Base-by-base conservation (phyloP, 2,329 filamentous ascomycete species). In the Monosporascus cannonballus region DNA sequence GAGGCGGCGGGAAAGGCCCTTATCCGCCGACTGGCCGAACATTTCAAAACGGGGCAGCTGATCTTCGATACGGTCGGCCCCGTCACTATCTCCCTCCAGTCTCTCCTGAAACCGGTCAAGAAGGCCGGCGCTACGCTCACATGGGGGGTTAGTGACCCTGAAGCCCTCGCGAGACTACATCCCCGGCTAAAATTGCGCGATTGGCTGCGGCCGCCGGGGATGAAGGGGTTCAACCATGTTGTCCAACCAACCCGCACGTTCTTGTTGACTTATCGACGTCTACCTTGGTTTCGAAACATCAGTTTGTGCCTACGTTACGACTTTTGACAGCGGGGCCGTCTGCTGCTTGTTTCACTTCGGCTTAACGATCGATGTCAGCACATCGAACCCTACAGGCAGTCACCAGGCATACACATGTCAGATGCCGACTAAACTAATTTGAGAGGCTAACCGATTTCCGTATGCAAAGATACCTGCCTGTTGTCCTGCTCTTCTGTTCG, bases 31-130 rank as follows among this genome's bases (percentile, higher is more conserved):
- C 51, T 69, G 1, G 59, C 61, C 27, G 54, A 59, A 24, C 59
- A 57, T 20, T 65, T 70, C 51, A 54, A 56, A 4, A 51, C 58
- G 3, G 64, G 61, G 4, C 60, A 68, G 45, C 52, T 67, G n/a
- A 54, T 66, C 38, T 59, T 66, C 25, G 65, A 67, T 39, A 57
- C 49, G 18, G 56, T 65, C 48, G 58, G 54, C 22, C 30, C 60
- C 3, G 20, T 54, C 9, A 49, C 61, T 38, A 20, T 60, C 17
- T 48, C 45, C 39, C 30, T 60, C 2, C 59, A 64, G 49, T 15
- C 51, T 7, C n/a, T 27, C 1, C 48, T 61, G 44, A 49, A 52
- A 3, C 48, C 50, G 7, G 54, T 61, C 17, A 53, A 39, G 17
- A 52, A 52, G 15, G 61, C 60, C 3, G 61, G 61, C 15, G 53